A percentile compares a stretch with the other conserved stretches of the same genome.
Evolutionary conservation across 495 filamentous ascomycete genomes (phyloP).

Genomic region (Aspergillus bertholletiae): DNA sequence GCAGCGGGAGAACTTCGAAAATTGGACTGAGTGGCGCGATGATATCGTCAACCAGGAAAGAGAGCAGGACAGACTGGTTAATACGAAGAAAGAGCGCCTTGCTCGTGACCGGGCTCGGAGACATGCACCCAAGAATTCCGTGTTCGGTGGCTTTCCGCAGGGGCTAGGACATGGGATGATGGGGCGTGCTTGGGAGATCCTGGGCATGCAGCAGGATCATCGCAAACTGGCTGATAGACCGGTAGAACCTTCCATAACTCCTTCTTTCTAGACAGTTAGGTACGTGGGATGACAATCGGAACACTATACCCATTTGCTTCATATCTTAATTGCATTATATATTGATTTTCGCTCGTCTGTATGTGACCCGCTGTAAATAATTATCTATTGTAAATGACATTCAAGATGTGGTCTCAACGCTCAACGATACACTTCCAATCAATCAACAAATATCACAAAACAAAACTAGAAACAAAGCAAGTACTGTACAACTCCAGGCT

Average conservation of each 20-base stretch:
- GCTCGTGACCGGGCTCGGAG: conserved; percentile 22
- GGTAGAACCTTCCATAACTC: conserved; percentile 13
- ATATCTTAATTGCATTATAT: not conserved
- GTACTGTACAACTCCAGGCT: conserved; percentile 11
- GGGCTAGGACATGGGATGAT: conserved; percentile 43
- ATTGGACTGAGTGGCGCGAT: conserved; percentile 58
- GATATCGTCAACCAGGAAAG: conserved; percentile 47
- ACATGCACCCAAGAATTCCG: conserved; percentile 29
- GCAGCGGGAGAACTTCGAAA: conserved; percentile 58
- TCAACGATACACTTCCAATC: not conserved
- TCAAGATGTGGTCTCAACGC: conserved; percentile 6
- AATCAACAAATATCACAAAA: not conserved
- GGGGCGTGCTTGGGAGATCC: conserved; percentile 42
- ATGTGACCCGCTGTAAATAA: conserved; percentile 2
- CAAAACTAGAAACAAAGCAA: not conserved
- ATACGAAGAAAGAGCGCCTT: conserved; percentile 33
- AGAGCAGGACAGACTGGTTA: conserved; percentile 38
- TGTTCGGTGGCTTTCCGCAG: conserved; percentile 28
- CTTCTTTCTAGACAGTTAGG: conserved; percentile 7
- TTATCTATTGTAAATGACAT: conserved; percentile 6
- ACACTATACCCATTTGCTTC: not conserved
- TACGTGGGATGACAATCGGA: not conserved
- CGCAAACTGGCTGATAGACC: conserved; percentile 17
- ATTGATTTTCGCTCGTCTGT: not conserved
- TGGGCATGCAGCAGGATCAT: conserved; percentile 41